Evolutionary conservation across 192 early-diverging fungal species (phyloP).

Genomic region (Coemansia guatemalensis): DNA sequence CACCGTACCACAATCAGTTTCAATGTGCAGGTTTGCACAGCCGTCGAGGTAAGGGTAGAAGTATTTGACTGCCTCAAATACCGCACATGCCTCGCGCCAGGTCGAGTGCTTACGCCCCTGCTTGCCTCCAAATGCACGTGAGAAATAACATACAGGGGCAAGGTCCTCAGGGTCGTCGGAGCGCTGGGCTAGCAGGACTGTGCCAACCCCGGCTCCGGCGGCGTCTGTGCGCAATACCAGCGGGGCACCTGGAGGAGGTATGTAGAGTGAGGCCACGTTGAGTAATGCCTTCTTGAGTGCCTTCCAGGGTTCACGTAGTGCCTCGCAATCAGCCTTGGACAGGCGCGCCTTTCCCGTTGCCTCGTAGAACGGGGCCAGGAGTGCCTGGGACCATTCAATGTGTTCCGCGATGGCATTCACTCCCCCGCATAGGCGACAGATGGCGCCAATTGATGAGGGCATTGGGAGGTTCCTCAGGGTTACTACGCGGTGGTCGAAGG

Average conservation of each 20-base stretch:
- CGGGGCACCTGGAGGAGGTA: constrained; percentile 24
- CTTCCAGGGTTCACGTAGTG: constrained; percentile 4
- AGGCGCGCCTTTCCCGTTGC: constrained; percentile 3
- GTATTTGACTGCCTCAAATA: constrained; percentile 12
- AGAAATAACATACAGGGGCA: constrained; percentile 24
- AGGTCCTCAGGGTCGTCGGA: constrained; percentile 9
- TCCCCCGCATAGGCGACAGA: constrained; percentile 15
- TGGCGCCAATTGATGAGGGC: constrained; percentile 8
- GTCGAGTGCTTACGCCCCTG: too few relatives aligned
- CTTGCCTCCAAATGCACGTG: constrained; percentile 14
- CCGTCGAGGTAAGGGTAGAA: constrained; percentile 36
- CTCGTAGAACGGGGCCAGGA: constrained; percentile 30
- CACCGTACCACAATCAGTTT: constrained; percentile 25
- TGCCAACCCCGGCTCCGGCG: constrained; percentile 16
- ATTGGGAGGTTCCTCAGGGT: constrained; percentile 8
- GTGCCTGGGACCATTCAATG: constrained; percentile 14
- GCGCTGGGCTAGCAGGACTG: constrained; percentile 18
- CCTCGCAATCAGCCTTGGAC: neutral
- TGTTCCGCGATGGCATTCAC: constrained; percentile 21
- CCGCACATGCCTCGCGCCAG: constrained; percentile 21
- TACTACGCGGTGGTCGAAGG: constrained; percentile 19
- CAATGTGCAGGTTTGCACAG: constrained; percentile 14
- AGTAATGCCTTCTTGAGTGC: constrained; percentile 9
- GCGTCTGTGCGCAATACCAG: constrained; percentile 25
- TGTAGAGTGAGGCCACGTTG: constrained; percentile 9